Base-by-base conservation (phyloP, 2,329 filamentous ascomycete species). In the Anthostomella pinea region DNA sequence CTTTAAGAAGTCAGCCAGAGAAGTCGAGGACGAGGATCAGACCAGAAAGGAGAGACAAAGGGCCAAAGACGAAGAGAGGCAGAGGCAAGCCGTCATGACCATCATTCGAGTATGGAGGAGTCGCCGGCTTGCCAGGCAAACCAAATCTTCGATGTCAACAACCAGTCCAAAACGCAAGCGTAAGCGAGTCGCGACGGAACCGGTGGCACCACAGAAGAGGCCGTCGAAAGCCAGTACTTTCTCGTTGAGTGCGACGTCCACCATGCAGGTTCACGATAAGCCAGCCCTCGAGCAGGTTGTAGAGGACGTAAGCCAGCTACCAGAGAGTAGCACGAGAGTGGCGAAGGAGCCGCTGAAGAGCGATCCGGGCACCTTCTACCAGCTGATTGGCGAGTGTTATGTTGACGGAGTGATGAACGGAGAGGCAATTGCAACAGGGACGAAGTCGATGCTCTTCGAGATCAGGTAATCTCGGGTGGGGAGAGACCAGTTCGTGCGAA, bases 341-440 rank as follows among this genome's bases (percentile, higher is more conserved):
- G 26, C n/a, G 10, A 37, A 33, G 19, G 6, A 18, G 13, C n/a
- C 19, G 7, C 24, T 33, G 13, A 19, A 26, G 19, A 43, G 35
- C 16, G 33, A 34, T 3, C 37, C 36, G 5, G 19, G 30, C 8
- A 34, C 24, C 2, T 38, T 37, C 10, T 36, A 45, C 30, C 31
- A 38, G 19, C 35, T 41, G 8, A 41, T 41, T 13, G 38, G 41
- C n/a, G 41, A 45, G 27, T 41, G 37, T 10, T 41, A 44, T 13
- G 33, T 41, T 9, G 37, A 44, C 14, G 41, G 38, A 9, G 38
- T 41, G 33, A 44, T 41, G 41, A 41, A 40, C 15, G 30, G 41
- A 11, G 38, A 41, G 15, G 41, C 41, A 8, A 21, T 44, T 8
- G 20, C 17, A 18, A 19, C 28, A 8, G 23, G 17, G 8, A 8